These are phyloP conservation scores for Chenopodium berlandieri DNA, from an alignment of 148 eudicot species.

Conservation along the genomic window DNA sequence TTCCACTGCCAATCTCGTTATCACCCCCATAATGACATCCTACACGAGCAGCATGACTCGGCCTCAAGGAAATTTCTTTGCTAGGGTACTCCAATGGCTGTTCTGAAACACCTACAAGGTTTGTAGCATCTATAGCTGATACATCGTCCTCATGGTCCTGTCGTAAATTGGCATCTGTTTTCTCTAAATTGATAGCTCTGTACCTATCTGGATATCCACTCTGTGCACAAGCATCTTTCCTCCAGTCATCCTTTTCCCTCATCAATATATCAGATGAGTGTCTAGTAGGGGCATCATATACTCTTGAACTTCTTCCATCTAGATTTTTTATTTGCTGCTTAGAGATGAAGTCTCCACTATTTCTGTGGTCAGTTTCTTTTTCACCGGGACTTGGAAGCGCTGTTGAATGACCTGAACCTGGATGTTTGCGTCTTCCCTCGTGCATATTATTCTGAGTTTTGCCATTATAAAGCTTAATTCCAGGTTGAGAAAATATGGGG, in stretches of 20 bases:
- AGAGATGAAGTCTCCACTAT: slow-evolving; percentile 19
- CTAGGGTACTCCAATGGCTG: slow-evolving; percentile 26
- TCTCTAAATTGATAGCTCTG: slow-evolving; percentile 19
- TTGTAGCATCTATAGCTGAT: slow-evolving; percentile 24
- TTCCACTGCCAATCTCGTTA: slow-evolving; percentile 23
- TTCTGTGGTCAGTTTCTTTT: slow-evolving; percentile 31
- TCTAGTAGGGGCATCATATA: slow-evolving; percentile 24
- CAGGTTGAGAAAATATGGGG: slow-evolving; percentile 64
- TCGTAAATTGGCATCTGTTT: slow-evolving; percentile 22
- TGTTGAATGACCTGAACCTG: slow-evolving; percentile 19
- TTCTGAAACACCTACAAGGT: slow-evolving; percentile 27
- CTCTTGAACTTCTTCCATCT: slow-evolving; percentile 32
- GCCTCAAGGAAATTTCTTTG: slow-evolving; percentile 23
- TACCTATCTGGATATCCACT: slow-evolving; percentile 30
- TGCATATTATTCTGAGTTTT: slow-evolving; percentile 20
- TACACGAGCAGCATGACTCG: slow-evolving; percentile 19
- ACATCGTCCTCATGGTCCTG: slow-evolving; percentile 25
- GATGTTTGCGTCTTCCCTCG: slow-evolving; percentile 29
- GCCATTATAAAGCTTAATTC: slow-evolving; percentile 26
- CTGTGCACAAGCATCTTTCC: slow-evolving; percentile 24
- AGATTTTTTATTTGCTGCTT: slow-evolving; percentile 34
- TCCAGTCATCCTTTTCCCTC: slow-evolving; percentile 27
- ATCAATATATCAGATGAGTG: slow-evolving; percentile 24
- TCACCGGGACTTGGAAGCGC: slow-evolving; percentile 27
- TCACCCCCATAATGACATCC: slow-evolving; percentile 31